Evolutionary conservation across 2,329 filamentous ascomycete species (phyloP).

Genomic region (Onygenales sp.): DNA sequence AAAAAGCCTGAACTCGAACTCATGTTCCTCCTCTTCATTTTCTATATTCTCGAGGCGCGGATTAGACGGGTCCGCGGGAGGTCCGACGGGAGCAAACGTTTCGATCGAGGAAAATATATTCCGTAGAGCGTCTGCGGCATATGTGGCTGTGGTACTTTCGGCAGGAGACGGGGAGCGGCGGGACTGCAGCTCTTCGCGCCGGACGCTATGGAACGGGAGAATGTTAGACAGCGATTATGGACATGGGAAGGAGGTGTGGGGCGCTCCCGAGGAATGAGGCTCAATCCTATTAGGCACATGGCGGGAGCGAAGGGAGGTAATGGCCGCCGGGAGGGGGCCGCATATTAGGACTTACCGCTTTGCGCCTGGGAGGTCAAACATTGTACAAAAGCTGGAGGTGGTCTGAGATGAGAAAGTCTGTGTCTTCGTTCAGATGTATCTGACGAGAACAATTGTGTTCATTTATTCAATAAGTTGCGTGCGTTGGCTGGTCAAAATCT

Average conservation of each 20-base stretch:
- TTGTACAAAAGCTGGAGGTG: neutral
- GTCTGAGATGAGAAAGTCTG: neutral
- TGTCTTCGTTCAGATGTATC: neutral
- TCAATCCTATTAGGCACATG: neutral
- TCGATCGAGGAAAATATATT: constrained; percentile 9
- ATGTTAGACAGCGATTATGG: neutral
- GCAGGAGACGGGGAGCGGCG: constrained; percentile 6
- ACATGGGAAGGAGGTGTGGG: neutral
- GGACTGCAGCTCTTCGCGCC: constrained; percentile 11
- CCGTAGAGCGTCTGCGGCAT: constrained; percentile 8
- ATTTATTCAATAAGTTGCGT: neutral
- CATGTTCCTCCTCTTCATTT: constrained; percentile 27
- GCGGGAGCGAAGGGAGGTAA: neutral
- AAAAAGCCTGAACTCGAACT: constrained; percentile 36
- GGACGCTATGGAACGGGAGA: constrained; percentile 5
- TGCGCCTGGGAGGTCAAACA: constrained; percentile 4
- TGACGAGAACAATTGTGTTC: neutral
- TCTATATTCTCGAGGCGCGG: constrained; percentile 2
- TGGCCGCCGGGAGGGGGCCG: neutral
- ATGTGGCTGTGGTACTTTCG: constrained; percentile 6
- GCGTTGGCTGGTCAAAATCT: neutral
- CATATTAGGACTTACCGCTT: constrained; percentile 1
- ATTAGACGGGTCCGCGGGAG: neutral
- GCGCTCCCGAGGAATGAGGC: neutral
- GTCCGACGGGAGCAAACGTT: constrained; percentile 1